Percentiles rank a stretch among this genome's conserved stretches.
These are phyloP conservation scores for Capsicum rhomboideum DNA, from an alignment of 257 asterid species.

Conservation along the genomic window DNA sequence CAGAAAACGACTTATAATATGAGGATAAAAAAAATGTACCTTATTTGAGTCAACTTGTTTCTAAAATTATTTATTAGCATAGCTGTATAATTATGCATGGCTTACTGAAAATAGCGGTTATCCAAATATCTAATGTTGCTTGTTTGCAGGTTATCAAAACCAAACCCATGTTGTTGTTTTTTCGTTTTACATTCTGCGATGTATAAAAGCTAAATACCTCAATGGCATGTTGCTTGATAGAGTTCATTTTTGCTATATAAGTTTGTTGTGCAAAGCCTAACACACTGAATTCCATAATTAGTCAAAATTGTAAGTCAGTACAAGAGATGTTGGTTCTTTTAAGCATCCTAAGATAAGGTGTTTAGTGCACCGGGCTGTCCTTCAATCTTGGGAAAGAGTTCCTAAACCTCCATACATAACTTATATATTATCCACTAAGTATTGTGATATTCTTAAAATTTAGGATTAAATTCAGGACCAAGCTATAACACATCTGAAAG, in stretches of 20 bases:
- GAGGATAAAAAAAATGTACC: background rate
- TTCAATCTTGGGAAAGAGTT: background rate
- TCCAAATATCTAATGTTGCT: background rate
- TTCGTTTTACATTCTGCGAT: background rate
- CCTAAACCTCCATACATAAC: background rate
- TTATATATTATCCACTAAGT: background rate
- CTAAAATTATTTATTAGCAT: too few species aligned
- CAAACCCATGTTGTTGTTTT: background rate
- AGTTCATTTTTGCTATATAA: too few species aligned
- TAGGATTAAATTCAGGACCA: background rate
- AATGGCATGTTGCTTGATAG: too few species aligned
- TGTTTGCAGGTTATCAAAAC: background rate
- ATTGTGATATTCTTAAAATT: too few species aligned
- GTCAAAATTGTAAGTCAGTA: background rate
- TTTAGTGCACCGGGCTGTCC: too few species aligned
- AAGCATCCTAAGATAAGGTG: background rate
- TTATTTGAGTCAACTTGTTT: background rate
- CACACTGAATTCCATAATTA: background rate
- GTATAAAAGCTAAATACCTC: too few species aligned
- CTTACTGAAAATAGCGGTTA: too few species aligned
- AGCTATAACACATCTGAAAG: background rate
- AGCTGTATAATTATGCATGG: too few species aligned
- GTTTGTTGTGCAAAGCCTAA: background rate
- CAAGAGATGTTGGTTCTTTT: background rate
- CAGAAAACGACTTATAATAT: background rate